Evolutionary conservation across 2,329 filamentous ascomycete genomes (phyloP).

Genomic region (Diaporthe batatas): DNA sequence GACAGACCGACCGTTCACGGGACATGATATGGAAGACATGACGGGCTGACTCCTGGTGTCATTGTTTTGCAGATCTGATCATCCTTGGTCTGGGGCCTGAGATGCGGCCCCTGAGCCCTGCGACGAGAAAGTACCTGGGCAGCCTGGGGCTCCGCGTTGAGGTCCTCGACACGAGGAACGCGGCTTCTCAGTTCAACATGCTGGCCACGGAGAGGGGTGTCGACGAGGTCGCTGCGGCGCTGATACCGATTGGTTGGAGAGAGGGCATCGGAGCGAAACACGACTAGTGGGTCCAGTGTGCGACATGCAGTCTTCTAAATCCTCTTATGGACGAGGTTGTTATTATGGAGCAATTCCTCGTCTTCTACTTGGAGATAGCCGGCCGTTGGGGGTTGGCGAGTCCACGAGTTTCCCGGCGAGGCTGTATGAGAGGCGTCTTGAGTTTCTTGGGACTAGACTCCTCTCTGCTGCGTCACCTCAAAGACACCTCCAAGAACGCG

Average conservation of each 20-base stretch:
- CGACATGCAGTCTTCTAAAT: too few relatives aligned
- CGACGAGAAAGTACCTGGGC: slow-evolving; percentile 79
- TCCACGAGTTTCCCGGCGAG: neutral
- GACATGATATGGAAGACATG: neutral
- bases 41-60: slow-evolving; percentile 14
- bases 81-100: slow-evolving; percentile 87
- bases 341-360: neutral
- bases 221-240: slow-evolving; percentile 84
- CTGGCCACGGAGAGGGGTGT: slow-evolving; percentile 94
- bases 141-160: slow-evolving; percentile 87
- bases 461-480: neutral
- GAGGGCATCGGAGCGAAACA: slow-evolving; percentile 64
- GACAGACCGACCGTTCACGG: slow-evolving; percentile 49
- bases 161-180: slow-evolving; percentile 91
- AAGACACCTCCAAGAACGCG: neutral
- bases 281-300: slow-evolving; percentile 7
- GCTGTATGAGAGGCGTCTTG: neutral
- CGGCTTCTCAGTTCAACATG: slow-evolving; percentile 93
- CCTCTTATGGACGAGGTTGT: neutral
- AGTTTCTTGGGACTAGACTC: neutral
- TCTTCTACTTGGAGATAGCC: neutral
- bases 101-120: slow-evolving; percentile 81
- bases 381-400: neutral
- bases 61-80: slow-evolving; percentile 74
- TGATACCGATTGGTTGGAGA: slow-evolving; percentile 89